Evolutionary conservation across 345 rosid species (phyloP).

Genomic region (Trapa incisa): DNA sequence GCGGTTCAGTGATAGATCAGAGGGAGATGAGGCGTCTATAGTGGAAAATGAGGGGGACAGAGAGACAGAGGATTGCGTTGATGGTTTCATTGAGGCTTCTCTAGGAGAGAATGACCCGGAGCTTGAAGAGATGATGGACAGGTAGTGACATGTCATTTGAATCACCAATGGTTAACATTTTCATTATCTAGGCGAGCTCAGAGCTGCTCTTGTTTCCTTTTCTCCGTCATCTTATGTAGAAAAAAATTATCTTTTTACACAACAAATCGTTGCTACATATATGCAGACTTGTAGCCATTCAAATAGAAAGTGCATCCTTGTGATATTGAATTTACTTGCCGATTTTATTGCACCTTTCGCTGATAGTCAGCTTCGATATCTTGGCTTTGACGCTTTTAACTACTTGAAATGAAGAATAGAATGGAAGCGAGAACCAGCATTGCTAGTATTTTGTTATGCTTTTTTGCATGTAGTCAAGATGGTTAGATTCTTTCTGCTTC

Average conservation of each 20-base stretch:
- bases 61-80: neutral
- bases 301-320: constrained; percentile 1
- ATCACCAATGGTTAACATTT: neutral
- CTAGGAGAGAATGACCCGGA: constrained; percentile 3
- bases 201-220: neutral
- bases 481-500: neutral
- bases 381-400: neutral
- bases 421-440: neutral
- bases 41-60: neutral
- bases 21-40: neutral
- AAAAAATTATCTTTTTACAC: neutral
- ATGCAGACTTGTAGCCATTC: neutral
- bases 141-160: neutral
- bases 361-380: neutral
- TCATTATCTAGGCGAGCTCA: too few species aligned
- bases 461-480: neutral
- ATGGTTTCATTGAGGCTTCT: neutral
- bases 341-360: neutral
- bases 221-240: neutral
- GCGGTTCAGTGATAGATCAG: neutral
- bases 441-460: neutral
- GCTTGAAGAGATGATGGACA: neutral
- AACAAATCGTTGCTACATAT: neutral
- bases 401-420: too few species aligned
- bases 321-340: neutral